Conservation (phyloP, 805 yeast species). For the Candida saitoana region DNA sequence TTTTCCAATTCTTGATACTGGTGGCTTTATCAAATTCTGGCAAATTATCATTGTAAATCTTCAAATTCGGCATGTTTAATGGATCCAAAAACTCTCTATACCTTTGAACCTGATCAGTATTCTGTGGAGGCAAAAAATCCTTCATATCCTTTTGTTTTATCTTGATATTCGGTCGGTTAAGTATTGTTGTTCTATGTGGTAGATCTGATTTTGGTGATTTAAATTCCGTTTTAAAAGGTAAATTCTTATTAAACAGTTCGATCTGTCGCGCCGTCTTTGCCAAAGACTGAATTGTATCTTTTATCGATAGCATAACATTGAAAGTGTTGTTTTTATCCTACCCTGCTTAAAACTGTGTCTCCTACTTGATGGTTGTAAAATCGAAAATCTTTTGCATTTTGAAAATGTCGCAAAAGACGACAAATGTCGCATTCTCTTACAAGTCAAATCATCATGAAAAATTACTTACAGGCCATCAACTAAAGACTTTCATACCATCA, state of each 20-base stretch:
- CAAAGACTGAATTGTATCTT: slow-evolving; percentile 31
- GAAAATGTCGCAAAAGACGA: not conserved
- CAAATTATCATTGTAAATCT: slow-evolving; percentile 21
- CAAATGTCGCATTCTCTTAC: not conserved
- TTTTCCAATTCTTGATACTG: slow-evolving; percentile 27
- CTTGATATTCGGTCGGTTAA: slow-evolving; percentile 6
- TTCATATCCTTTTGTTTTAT: slow-evolving; percentile 11
- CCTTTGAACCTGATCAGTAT: slow-evolving; percentile 17
- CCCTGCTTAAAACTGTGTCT: no score
- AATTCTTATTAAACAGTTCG: slow-evolving; percentile 13
- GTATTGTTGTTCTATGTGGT: not conserved
- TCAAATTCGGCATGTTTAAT: slow-evolving; percentile 30
- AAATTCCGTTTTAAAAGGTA: not conserved
- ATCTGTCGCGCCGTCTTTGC: slow-evolving; percentile 28
- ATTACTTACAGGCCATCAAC: not conserved
- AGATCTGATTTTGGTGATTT: not conserved
- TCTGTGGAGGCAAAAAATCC: slow-evolving; percentile 11
- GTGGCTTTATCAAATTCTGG: slow-evolving; percentile 18
- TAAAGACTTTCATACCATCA: not conserved
- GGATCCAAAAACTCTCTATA: slow-evolving; percentile 34
- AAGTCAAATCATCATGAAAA: slow-evolving; percentile 2
- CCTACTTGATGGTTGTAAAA: not conserved
- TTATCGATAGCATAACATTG: slow-evolving; percentile 24
- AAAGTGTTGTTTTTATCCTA: not conserved
- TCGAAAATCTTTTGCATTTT: no score